These are phyloP conservation scores for Stagonosporopsis cucurbitacearum DNA, from an alignment of 2,329 filamentous ascomycete genomes.

Conservation along the genomic window DNA sequence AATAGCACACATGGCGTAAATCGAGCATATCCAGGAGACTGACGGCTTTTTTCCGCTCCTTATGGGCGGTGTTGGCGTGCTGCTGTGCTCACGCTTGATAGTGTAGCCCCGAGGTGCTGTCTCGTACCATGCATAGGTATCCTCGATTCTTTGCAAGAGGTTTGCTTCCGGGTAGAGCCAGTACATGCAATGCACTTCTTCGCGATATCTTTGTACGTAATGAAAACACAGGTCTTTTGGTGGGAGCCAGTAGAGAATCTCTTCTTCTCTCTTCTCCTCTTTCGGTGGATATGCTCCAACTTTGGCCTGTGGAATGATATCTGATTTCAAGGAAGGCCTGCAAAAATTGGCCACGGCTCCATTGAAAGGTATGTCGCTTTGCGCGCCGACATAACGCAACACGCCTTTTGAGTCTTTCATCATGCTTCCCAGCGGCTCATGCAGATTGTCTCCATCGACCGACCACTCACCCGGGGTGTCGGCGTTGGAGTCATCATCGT, in stretches of 20 bases:
- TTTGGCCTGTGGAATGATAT: constrained; percentile 41
- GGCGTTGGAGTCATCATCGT: constrained; percentile 29
- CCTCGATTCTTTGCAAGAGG: constrained; percentile 41
- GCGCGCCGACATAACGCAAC: constrained; percentile 46
- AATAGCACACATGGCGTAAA: constrained; percentile 47
- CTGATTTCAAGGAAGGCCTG: constrained; percentile 25
- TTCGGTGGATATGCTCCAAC: constrained; percentile 42
- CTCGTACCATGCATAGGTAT: constrained; percentile 37
- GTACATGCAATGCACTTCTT: constrained; percentile 46
- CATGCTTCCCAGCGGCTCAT: constrained; percentile 47
- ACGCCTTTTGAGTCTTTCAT: constrained; percentile 46
- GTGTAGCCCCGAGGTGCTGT: neutral
- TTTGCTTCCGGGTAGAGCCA: constrained; percentile 47
- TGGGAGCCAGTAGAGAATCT: constrained; percentile 35
- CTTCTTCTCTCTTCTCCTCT: constrained; percentile 27
- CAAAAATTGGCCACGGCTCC: constrained; percentile 45
- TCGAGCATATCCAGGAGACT: constrained; percentile 47
- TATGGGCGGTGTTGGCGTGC: constrained; percentile 10
- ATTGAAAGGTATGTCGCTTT: constrained; percentile 50
- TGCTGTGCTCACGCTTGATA: constrained; percentile 9
- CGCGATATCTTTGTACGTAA: constrained; percentile 44
- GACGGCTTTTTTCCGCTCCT: constrained; percentile 15
- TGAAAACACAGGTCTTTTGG: constrained; percentile 36
- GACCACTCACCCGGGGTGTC: constrained; percentile 30
- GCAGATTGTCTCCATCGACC: constrained; percentile 41